These are phyloP conservation scores for Boletus reticuloceps DNA, from an alignment of 768 basidiomycete genomes.

Conservation along the genomic window DNA sequence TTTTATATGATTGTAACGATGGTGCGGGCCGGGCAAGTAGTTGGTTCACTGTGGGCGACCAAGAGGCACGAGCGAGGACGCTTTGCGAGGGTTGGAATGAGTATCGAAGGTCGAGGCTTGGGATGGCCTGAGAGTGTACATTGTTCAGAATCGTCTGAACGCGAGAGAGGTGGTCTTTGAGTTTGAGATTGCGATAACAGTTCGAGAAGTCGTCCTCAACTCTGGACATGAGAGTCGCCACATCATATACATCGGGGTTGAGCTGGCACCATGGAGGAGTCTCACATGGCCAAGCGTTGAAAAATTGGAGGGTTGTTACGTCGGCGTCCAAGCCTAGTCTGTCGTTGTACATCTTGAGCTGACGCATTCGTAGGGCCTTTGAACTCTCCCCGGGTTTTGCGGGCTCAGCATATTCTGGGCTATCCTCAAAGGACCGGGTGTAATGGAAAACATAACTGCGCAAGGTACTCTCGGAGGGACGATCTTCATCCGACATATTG, in stretches of 20 bases:
- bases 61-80: not conserved
- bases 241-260: constrained; percentile 1
- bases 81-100: not conserved
- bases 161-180: constrained; percentile 12
- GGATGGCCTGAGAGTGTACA: not conserved
- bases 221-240: not conserved
- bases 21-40: constrained; percentile 7
- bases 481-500: constrained; percentile 7
- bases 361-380: constrained; percentile 1
- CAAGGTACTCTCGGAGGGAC: not conserved
- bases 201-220: constrained; percentile 3
- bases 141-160: constrained; percentile 10
- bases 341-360: not conserved
- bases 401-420: constrained; percentile 8
- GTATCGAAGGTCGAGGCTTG: not conserved
- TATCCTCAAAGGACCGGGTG: constrained; percentile 4
- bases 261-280: constrained; percentile 7
- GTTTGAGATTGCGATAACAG: constrained; percentile 14
- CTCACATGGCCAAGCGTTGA: constrained; percentile 19
- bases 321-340: constrained; percentile 8
- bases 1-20: not conserved
- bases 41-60: not conserved
- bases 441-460: not conserved
- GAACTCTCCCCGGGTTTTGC: not conserved
- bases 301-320: not conserved